A percentile compares a stretch with the other conserved stretches of the same genome.
Evolutionary conservation across 1,139 yeast genomes (phyloP).

Genomic region (Suhomyces guaymorum): DNA sequence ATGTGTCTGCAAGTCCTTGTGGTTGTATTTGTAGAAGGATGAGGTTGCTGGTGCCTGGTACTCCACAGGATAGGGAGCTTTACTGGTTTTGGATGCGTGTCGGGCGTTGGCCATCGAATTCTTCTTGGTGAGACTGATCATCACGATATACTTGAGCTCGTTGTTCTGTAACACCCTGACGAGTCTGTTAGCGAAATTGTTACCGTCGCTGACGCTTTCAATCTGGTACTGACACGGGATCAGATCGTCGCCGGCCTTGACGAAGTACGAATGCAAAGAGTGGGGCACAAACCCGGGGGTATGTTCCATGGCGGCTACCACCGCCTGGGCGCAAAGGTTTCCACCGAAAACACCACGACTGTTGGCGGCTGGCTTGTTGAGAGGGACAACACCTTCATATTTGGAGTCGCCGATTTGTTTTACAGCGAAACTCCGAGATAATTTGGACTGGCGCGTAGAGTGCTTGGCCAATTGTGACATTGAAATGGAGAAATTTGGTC

Average conservation of each 20-base stretch:
- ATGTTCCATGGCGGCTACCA: slow-evolving; percentile 43
- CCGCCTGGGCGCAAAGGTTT: slow-evolving; percentile 42
- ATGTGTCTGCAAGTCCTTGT: slow-evolving; percentile 23
- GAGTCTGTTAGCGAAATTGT: slow-evolving; percentile 34
- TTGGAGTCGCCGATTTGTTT: slow-evolving; percentile 13
- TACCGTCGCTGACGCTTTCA: slow-evolving; percentile 34
- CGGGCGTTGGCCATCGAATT: slow-evolving; percentile 24
- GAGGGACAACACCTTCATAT: slow-evolving; percentile 34
- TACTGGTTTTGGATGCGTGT: slow-evolving; percentile 19
- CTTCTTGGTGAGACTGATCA: slow-evolving; percentile 35
- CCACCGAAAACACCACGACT: slow-evolving; percentile 49
- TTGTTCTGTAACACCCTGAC: slow-evolving; percentile 32
- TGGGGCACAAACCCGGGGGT: slow-evolving; percentile 40
- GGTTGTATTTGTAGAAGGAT: slow-evolving; percentile 28
- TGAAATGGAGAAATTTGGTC: background rate
- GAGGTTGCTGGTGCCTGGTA: slow-evolving; percentile 34
- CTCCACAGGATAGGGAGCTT: slow-evolving; percentile 30
- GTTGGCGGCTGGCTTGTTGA: slow-evolving; percentile 32
- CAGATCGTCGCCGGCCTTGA: slow-evolving; percentile 39
- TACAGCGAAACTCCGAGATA: slow-evolving; percentile 14
- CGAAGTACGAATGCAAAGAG: slow-evolving; percentile 44
- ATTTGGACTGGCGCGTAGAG: slow-evolving; percentile 3
- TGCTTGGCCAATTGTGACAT: no score
- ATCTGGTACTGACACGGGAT: slow-evolving; percentile 32
- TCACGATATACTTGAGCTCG: slow-evolving; percentile 33